Evolutionary conservation across 2,329 filamentous ascomycete species (phyloP), one percentile per base, ranked within the genome.

Genomic region (Malbranchea cinnamomea): DNA sequence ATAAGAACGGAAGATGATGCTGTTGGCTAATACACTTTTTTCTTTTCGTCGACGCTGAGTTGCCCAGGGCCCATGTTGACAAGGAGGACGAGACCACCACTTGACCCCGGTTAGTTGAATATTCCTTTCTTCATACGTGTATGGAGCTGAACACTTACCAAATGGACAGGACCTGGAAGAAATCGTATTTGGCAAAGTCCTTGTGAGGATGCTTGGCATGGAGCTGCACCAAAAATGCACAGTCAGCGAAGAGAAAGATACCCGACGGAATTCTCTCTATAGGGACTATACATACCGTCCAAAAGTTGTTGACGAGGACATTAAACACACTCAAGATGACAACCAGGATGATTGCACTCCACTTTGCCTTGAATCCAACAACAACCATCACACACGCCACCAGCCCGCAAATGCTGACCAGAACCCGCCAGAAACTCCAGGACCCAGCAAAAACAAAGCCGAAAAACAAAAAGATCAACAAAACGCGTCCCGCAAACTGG

Each of bases 171-270:
- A 95, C 94, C 67, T 98, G 89, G 76, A 98, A 98, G 69, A 98
- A 98, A 58, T 98, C 89, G 71, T 98, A 98, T 65, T 98, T 98
- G 67, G 89, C 89, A 54, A 98, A 98, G 60, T 98, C 89, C 73
- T 95, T 95, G 70, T 95, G 87, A 28, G 89, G 89, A 66, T 98
- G 89, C 64, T 92, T 81, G 44, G 87, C 79, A 65, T 95, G 87
- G 43, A 98, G 82, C 80, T 92, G 42, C 22, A 2, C 13, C n/a
- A 10, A 20, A 13, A 4, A 19, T 10, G 24, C n/a, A n/a, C 32
- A 20, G 31, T 34, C 33, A 39, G 54, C 47, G 26, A 25, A 44
- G 26, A 39, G 28, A 8, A 8, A 36, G 18, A 11, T 34, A 25
- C 20, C 2, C 2, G n/a, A 22, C 7, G 7, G 20, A 22, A 22